Evolutionary conservation across 2,329 filamentous ascomycete genomes (phyloP).

Genomic region (Neospermospora avenae): DNA sequence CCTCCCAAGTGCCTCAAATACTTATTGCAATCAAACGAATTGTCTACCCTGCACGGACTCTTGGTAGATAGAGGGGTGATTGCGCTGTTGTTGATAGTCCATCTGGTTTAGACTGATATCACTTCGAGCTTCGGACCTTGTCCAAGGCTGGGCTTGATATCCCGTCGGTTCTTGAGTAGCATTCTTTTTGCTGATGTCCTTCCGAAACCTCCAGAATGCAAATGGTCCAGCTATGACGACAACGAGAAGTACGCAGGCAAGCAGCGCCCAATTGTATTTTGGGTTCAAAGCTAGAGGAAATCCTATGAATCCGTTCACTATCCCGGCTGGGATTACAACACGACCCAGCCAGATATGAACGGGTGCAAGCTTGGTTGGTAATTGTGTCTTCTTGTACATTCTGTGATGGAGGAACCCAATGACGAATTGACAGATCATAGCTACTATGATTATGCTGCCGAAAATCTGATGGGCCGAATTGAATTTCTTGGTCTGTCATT

Average conservation of each 20-base stretch:
- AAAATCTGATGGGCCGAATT: slow-evolving; percentile 55
- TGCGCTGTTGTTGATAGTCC: background rate
- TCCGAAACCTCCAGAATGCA: slow-evolving; percentile 19
- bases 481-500: slow-evolving; percentile 48
- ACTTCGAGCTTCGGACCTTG: background rate
- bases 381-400: slow-evolving; percentile 48
- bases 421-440: slow-evolving; percentile 50
- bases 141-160: slow-evolving; percentile 20
- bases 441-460: slow-evolving; percentile 51
- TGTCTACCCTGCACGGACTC: background rate
- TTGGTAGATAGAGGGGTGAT: slow-evolving; percentile 6
- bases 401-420: slow-evolving; percentile 56
- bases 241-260: slow-evolving; percentile 44
- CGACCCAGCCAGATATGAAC: slow-evolving; percentile 58
- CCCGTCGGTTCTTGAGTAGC: slow-evolving; percentile 3
- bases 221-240: slow-evolving; percentile 38
- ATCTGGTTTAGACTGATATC: slow-evolving; percentile 14
- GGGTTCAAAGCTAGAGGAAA: slow-evolving; percentile 53
- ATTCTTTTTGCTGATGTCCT: slow-evolving; percentile 9
- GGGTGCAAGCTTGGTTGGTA: slow-evolving; percentile 48
- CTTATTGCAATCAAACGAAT: slow-evolving; percentile 1
- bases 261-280: slow-evolving; percentile 46
- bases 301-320: slow-evolving; percentile 56
- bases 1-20: background rate
- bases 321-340: slow-evolving; percentile 49